Evolutionary conservation across 2,329 filamentous ascomycete genomes (phyloP), one percentile per base, ranked within the genome.

Genomic region (Coniella vitis): DNA sequence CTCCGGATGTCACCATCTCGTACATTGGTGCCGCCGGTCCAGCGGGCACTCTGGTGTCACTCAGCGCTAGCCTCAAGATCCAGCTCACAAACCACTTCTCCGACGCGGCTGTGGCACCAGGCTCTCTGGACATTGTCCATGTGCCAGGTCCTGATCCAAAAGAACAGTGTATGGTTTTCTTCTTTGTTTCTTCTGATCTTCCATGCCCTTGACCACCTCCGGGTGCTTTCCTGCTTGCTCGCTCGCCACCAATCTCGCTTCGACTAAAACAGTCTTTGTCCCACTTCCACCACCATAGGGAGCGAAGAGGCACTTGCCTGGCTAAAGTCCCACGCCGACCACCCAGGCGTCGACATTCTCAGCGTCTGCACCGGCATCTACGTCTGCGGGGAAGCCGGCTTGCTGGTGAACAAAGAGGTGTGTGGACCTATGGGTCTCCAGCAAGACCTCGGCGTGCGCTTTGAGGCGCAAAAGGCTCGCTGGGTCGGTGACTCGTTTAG

Each of bases 301-400:
- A 62, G 63, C 10, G 49, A 64, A 37, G 64, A 60, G 1, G 64
- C 60, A 1, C 53, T 69, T n/a, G 60, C 60, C 35, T 79, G 74
- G 67, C 55, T 79, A 38, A 59, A 60, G 7, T 57, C 45, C 3
- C 75, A 79, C 49, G 65, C 56, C 8, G 59, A 60, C 41, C 59
- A 59, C 2, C 51, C 61, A 4, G 63, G 55, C 4, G 71, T 71
- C 12, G 75, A 78, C 51, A 65, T 79, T 35, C 59, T 79, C 51
- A 69, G 69, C 52, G 65, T 79, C 9, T 79, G 75, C 61, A 75
- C 74, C 3, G 75, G 74, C 0, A 66, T 72, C 20, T 68, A 70
- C 32, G 17, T 78, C 12, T 74, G 74, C 47, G 74, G 66, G 14
- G 65, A 66, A 16, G 74, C 73, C 0, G 75, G 75, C 0, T 57